These are phyloP conservation scores for Cryptococcus deneoformans DNA, from an alignment of 1,284 basidiomycete genomes.

Conservation along the genomic window DNA sequence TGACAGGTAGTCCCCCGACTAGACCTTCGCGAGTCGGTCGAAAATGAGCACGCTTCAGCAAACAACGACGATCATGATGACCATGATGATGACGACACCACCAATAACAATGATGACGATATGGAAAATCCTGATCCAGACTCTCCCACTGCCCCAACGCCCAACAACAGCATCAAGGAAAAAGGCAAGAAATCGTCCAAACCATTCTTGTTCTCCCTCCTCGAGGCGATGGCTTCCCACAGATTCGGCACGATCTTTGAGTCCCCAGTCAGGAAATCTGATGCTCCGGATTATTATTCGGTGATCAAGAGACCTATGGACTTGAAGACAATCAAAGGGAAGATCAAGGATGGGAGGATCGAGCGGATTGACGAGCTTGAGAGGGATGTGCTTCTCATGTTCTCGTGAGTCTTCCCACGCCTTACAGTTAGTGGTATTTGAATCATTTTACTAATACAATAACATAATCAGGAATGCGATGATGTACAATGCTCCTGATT, in stretches of 20 bases:
- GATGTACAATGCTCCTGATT: constrained; percentile 86
- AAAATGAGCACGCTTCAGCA: constrained; percentile 11
- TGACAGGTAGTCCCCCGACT: constrained; percentile 33
- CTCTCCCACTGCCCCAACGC: background rate
- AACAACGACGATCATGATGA: constrained; percentile 1
- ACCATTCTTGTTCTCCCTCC: constrained; percentile 71
- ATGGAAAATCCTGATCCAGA: background rate
- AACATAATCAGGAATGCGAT: constrained; percentile 66
- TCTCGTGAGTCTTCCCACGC: constrained; percentile 55
- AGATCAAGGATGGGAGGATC: constrained; percentile 77
- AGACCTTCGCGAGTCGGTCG: constrained; percentile 26
- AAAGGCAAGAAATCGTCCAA: constrained; percentile 62
- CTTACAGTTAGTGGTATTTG: background rate
- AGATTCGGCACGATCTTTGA: constrained; percentile 85
- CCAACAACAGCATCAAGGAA: constrained; percentile 16
- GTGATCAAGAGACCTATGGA: constrained; percentile 91
- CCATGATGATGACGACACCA: background rate
- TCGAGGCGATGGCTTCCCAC: constrained; percentile 76
- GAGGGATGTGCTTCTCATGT: constrained; percentile 86
- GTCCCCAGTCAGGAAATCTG: constrained; percentile 74
- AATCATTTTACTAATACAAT: background rate
- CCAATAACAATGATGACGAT: too few relatives aligned
- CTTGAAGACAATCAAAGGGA: constrained; percentile 79
- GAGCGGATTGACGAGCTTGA: constrained; percentile 79
- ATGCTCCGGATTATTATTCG: constrained; percentile 85